Evolutionary conservation across 73 alveolate species (phyloP).

Genomic region (Symbiodinium pilosum): DNA sequence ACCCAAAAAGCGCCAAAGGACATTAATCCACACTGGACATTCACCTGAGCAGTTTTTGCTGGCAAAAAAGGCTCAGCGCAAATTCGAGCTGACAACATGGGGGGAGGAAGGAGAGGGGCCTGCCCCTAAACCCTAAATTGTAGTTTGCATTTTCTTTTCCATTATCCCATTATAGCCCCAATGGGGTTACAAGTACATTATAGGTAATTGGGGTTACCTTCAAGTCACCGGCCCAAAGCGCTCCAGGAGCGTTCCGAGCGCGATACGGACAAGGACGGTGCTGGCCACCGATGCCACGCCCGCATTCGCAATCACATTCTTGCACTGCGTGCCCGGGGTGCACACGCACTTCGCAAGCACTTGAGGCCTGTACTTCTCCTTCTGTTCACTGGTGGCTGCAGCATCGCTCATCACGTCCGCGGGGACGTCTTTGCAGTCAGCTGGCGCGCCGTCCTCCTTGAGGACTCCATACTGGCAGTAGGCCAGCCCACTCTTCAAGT

Average conservation of each 20-base stretch:
- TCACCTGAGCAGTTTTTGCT: conserved; percentile 8
- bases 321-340: not conserved
- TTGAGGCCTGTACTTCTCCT: not conserved
- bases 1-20: conserved; percentile 61
- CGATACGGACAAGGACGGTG: conserved; percentile 7
- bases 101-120: no score
- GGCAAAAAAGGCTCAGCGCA: no score
- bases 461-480: conserved; percentile 18
- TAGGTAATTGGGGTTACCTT: not conserved
- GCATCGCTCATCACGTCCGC: not conserved
- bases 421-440: not conserved
- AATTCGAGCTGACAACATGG: not conserved
- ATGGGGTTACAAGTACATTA: not conserved
- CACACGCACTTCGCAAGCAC: conserved; percentile 2
- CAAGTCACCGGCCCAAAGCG: not conserved
- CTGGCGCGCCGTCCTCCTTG: not conserved
- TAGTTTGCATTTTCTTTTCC: no score
- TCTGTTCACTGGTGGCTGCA: not conserved
- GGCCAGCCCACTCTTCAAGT: not conserved
- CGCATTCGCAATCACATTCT: not conserved
- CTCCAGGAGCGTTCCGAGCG: conserved; percentile 37
- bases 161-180: no score
- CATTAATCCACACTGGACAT: conserved; percentile 14
- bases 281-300: conserved; percentile 10
- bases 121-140: no score